Evolutionary conservation across 2,329 filamentous ascomycete species (phyloP), one percentile per base, ranked within the genome.

Genomic region (Pseudogymnoascus sp.): DNA sequence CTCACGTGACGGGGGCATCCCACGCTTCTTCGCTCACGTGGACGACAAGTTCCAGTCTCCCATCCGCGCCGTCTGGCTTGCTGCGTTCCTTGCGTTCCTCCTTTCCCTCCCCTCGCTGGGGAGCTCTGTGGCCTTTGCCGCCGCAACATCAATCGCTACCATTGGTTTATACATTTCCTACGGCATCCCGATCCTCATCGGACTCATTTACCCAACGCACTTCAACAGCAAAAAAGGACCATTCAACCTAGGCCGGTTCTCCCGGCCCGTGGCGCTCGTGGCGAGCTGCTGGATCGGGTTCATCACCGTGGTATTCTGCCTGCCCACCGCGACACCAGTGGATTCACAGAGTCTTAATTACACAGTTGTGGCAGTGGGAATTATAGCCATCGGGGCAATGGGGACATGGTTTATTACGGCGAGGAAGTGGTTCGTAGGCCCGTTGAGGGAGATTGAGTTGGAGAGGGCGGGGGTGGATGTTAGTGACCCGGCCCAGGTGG

Each of bases 61-160:
- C 1, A 74, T 82, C 57, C 77, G 80, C n/a, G 76, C 83, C 31
- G 77, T 85, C 68, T 85, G 82, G 81, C 77, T 85, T 0, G 82
- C 82, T 7, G 80, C 80, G 1, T 75, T 76, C 13, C 75, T 85
- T 21, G 77, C 81, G 1, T 85, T 85, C 69, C 79, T 81, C 67
- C 78, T 85, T 0, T 79, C 81, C 0, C 76, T 85, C 7, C 83
- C 83, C 0, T 83, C 80, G 8, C 77, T 86, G 0, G 83, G 83
- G 6, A 81, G 78, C 1, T 71, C 70, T 2, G 83, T 85, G 6
- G 83, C 83, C 6, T 85, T 84, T 67, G 75, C 81, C 1, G 83
- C 83, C 1, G 83, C 82, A 1, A 85, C 83, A 1, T 83, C 80
- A 8, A 85, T 85, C 66, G 83, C 83, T 3, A 85, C 83, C 2